Evolutionary conservation across 352 stramenopile genomes (phyloP), one percentile per base, ranked within the genome.

Genomic region (Elongisporangium prolatum): DNA sequence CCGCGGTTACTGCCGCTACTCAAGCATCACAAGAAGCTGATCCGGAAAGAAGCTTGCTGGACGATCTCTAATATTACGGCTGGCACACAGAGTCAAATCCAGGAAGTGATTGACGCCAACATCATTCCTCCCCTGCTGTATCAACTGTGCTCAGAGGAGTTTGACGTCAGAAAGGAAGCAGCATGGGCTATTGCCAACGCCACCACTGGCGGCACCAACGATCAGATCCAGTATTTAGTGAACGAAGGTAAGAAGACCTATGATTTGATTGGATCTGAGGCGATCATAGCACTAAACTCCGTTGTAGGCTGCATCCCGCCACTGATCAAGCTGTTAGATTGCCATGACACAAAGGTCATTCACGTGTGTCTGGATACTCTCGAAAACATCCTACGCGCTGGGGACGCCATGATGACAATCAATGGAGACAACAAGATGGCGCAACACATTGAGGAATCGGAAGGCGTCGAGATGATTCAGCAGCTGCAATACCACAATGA

Each of bases 221-320:
- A 98, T 40, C 95, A 98, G 71, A 98, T 99, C 61, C 96, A 97
- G 69, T 98, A 98, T 80, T 78, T 99, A 63, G 93, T 99, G 9
- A 72, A 97, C 22, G 82, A 98, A 80, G 97, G 80, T 88, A 76
- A 37, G 58, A 14, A 21, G 21, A 49, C 25, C 21, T 56, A 22
- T n/a, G 58, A 8, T 52, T 20, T 49, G 11, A 25, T 8, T 60
- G n/a, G 48, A n/a, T 56, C 14, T 63, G 1, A n/a, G 21, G 52
- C 14, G 21, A 56, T 11, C 18, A 2, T 57, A 7, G 14, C 13
- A 21, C 21, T 25, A 7, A 48, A 34, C 49, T 9, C 38, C 14
- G 11, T 40, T 48, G 48, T 56, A 88, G 80, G 96, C 54, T 99
- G 96, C 69, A 99, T 99, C 63, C 80, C 86, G 28, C 94, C 97